Conservation (phyloP, 2,329 filamentous ascomycete genomes). For the Trichoderma simmonsii region DNA sequence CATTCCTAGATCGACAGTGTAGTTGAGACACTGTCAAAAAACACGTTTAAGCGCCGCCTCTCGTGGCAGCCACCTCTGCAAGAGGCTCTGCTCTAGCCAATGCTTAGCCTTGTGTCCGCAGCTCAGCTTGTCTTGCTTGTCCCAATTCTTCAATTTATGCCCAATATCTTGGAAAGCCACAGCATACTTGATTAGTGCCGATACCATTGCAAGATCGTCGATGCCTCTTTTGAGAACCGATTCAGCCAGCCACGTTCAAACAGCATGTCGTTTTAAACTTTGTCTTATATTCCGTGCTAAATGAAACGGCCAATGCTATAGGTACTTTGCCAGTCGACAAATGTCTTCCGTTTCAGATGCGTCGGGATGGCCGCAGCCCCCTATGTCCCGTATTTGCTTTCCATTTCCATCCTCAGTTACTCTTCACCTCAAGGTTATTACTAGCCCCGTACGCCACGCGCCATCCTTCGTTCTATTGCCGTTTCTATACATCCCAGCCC, state of each 20-base stretch:
- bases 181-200: background rate
- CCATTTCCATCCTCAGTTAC: conserved; percentile 6
- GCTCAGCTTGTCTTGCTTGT: background rate
- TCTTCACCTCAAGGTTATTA: conserved; percentile 8
- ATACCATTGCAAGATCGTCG: background rate
- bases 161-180: background rate
- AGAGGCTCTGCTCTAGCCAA: background rate
- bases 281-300: conserved; percentile 5
- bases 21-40: background rate
- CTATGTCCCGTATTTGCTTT: background rate
- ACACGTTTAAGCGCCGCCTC: background rate
- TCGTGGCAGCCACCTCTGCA: conserved; percentile 13
- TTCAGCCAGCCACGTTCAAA: background rate
- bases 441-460: conserved; percentile 16
- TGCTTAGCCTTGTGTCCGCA: background rate
- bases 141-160: background rate
- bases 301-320: conserved; percentile 1
- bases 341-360: background rate
- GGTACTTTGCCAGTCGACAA: background rate
- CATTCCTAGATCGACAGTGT: background rate
- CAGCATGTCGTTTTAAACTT: background rate
- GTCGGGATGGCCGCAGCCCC: background rate
- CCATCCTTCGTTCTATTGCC: conserved; percentile 11
- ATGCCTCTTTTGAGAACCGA: background rate
- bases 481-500: conserved; percentile 1